Conservation (phyloP, 192 early-diverging fungal genomes). For the Coemansia sp. region DNA sequence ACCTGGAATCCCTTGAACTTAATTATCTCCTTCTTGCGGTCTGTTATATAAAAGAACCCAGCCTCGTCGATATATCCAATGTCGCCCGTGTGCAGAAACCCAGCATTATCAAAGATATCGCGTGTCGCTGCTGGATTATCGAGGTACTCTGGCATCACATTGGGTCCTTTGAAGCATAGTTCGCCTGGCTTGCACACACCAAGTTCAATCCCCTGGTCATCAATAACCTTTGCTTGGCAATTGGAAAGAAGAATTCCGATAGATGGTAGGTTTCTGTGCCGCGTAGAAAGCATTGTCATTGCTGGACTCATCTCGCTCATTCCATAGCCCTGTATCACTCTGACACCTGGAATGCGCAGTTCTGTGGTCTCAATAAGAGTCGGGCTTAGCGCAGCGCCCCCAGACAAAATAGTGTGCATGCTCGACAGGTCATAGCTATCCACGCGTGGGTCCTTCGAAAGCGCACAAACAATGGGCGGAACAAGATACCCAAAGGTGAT, state of each 20-base stretch:
- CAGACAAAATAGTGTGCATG: conserved; percentile 64
- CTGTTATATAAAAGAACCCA: conserved; percentile 65
- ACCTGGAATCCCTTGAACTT: conserved; percentile 84
- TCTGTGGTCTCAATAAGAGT: conserved; percentile 61
- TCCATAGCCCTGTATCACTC: conserved; percentile 64
- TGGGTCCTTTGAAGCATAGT: conserved; percentile 84
- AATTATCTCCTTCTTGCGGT: conserved; percentile 87
- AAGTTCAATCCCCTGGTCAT: conserved; percentile 65
- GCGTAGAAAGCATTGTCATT: conserved; percentile 43
- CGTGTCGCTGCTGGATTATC: conserved; percentile 74
- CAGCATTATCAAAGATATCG: conserved; percentile 69
- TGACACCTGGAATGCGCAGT: conserved; percentile 37
- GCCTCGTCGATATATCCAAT: conserved; percentile 66
- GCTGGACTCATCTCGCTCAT: conserved; percentile 63
- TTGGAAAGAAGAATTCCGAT: conserved; percentile 73
- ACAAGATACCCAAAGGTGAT: conserved; percentile 67
- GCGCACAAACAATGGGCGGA: conserved; percentile 64
- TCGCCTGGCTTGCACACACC: conserved; percentile 65
- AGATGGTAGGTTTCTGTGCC: conserved; percentile 50
- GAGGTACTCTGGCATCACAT: conserved; percentile 84
- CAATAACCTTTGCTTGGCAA: conserved; percentile 71
- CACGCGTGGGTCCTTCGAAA: conserved; percentile 79
- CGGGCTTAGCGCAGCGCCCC: conserved; percentile 75
- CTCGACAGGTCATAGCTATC: conserved; percentile 67
- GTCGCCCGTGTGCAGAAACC: conserved; percentile 85